Evolutionary conservation across 495 filamentous ascomycete genomes (phyloP), one percentile per base, ranked within the genome.

Genomic region (Podospora bellae-mahoneyi): DNA sequence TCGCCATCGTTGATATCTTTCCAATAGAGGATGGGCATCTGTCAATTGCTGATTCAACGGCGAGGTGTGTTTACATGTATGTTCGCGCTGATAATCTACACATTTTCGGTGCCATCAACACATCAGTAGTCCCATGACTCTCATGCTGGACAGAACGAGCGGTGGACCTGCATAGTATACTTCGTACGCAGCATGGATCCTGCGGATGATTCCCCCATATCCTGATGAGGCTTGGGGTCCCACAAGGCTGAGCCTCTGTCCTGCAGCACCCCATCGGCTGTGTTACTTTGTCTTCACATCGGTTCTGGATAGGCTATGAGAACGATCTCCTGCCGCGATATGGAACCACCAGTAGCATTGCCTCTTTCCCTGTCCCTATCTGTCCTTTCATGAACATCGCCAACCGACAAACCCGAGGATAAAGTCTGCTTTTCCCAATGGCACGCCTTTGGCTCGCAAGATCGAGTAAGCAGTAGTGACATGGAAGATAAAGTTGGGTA

Each of bases 401-500:
- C 39, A 48, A 28, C 59, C 59, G 30, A 61, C 59, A 32, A 65
- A 65, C 27, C 54, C 57, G 23, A 23, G 18, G 19, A 65, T 65
- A 28, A 77, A 90, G 76, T 88, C 83, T 23, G 23, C 19, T 80
- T 89, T 89, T 0, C 84, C 85, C 16, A 91, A 13, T 1, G 80
- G 78, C 53, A 88, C 87, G 7, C 88, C 88, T 71, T 86, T 78
- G 60, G 74, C 76, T 30, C 87, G 74, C 64, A 90, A 68, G 67
- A 90, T 84, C 13, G 68, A 75, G 76, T 90, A 89, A 27, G 85
- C 77, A 9, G 79, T 86, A 2, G 71, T 76, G 39, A 85, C 39
- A 76, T 90, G 88, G 74, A 91, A 90, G 84, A 78, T 85, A 66
- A 88, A 79, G 68, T 89, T 87, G 48, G 87, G 84, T 16, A 86